Evolutionary conservation across 305 asterid species (phyloP), one percentile per base, ranked within the genome.

Genomic region (Solanum aculeatissimum): DNA sequence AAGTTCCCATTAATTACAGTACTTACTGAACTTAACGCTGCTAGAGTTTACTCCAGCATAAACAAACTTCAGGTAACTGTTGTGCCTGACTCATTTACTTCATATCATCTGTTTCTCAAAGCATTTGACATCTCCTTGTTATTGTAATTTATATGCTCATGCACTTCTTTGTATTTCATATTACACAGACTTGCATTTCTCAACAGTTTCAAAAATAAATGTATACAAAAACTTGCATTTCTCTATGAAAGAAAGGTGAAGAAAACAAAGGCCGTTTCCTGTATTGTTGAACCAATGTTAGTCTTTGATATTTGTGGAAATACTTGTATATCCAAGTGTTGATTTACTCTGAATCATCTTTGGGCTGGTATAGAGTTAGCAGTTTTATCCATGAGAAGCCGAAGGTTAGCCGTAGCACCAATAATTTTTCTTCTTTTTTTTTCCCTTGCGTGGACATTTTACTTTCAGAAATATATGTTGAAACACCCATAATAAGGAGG

Each of bases 1-100:
- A 94, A 92, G 89, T 93, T 94, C 81, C 98, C 97, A 7, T 88
- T 97, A 83, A 93, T 93, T 87, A 94, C 95, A 66, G 54, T 92
- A 51, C 90, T 97, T 93, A 94, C 95, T n/a, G 98, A 97, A 84
- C 92, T 91, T 84, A 95, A 97, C 89, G 93, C 98, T 85, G 97
- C 95, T 83, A 92, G 92, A 94, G 92, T 95, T 47, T 94, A 92
- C 91, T 86, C 97, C 88, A 91, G 89, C 87, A 29, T 90, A 13
- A 89, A 88, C 47, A 95, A 93, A 89, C 91, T 87, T 80, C 98
- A 97, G 98, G 98, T 97, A 86, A 81, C 80, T 87, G 53, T 85
- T 87, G 63, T 32, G 4, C 60, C 82, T 29, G 66, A 78, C 66
- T 51, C 66, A 29, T 75, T 70, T 70, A 55, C 47, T 45, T 83